Evolutionary conservation across 768 basidiomycete species (phyloP), one percentile per base, ranked within the genome.

Genomic region (Rubroboletus pulcherrimus): DNA sequence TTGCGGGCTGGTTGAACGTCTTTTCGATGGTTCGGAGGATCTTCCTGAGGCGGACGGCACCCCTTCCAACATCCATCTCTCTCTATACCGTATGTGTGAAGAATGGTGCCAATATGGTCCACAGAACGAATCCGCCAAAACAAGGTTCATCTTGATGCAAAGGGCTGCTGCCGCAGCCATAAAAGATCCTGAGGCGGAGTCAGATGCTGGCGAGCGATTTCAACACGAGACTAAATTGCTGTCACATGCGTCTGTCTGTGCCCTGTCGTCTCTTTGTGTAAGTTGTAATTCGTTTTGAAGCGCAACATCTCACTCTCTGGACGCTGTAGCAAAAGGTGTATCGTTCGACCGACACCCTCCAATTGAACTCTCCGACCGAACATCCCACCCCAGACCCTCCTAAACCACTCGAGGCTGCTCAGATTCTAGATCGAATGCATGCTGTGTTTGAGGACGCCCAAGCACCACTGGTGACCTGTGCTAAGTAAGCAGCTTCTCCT

Each of bases 51-150:
- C 84, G 1, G 91, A 93, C 49, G 78, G 86, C 66, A 82, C 90
- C 49, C 85, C 89, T 2, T 75, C 80, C 5, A 82, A 89, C 54
- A 86, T 86, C 75, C 84, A 92, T 64, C 78, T 94, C 7, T 80
- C 86, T 3, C 72, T 96, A 33, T 96, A 91, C 71, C 83, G 87
- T 34, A 75, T 93, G 38, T 94, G 92, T 61, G 92, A 95, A 70
- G 92, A 94, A 63, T 97, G 94, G 94, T 96, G 93, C 69, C 86
- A 91, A 64, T 77, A 89, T 44, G 93, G 91, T 6, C 80, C 84
- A 31, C 85, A 90, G 62, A 78, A 83, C 1, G 90, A 93, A 57
- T 72, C 75, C n/a, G 80, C 82, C 38, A 87, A 84, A 68, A 87
- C 85, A 51, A 80, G 89, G 46, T 73, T 87, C 41, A 78, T 82